Base-by-base conservation (phyloP, 805 yeast species). In the Wickerhamiella domercqiae region DNA sequence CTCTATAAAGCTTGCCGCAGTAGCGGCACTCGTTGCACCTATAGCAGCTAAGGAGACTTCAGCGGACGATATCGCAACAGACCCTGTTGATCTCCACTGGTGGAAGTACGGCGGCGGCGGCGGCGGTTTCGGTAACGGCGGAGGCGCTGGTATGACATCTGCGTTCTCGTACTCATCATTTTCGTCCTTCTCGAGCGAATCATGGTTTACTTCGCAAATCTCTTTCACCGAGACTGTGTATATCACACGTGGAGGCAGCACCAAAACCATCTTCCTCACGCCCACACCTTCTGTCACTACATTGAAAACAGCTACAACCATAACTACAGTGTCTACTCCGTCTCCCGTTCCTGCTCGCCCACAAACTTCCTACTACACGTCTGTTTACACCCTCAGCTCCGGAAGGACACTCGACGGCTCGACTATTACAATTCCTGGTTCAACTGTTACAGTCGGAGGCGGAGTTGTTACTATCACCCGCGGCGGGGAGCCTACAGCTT, bases 51-150 rank as follows among this genome's bases (percentile, higher is more conserved):
- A n/a, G n/a, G n/a, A n/a, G n/a, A n/a, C n/a, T n/a, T n/a, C n/a
- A n/a, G n/a, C n/a, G n/a, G n/a, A n/a, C n/a, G n/a, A n/a, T 9
- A 20, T 32, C 19, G 34, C 3, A 9, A 17, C 40, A 4, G 3
- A 19, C 32, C 26, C 21, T 3, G 35, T 11, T 2, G 42, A 39
- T 28, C 32, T 30, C n/a, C 32, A 37, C 15, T 28, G 16, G 18
- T 28, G 29, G 42, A 35, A 35, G 32, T 17, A 34, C 20, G 15
- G 34, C 18, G 35, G 39, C 14, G 14, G 25, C 11, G 36, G 32
- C 29, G 37, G 35, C 17, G 24, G 16, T 18, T 3, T 14, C 24
- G 35, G 6, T 13, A 18, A 22, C 17, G 18, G 20, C 13, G 37
- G 36, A 13, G 34, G 13, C 3, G 20, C 19, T 14, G 20, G 21